Evolutionary conservation across 129 eudicot genomes (phyloP).

Genomic region (Chrysanthemum makinoi): DNA sequence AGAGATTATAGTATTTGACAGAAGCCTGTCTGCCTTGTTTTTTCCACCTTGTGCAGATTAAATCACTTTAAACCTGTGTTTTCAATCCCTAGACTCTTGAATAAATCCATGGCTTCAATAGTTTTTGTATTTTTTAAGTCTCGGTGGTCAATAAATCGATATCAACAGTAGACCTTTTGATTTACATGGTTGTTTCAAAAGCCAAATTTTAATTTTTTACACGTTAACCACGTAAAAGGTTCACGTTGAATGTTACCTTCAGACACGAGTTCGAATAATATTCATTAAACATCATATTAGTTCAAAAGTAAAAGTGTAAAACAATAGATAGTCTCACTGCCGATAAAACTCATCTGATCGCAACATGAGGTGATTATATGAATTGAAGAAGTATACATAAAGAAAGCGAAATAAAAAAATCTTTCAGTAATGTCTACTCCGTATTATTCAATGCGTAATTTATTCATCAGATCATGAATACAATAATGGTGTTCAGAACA

Average conservation of each 20-base stretch:
- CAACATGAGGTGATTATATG: no score
- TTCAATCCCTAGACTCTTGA: neutral
- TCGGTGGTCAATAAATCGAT: no score
- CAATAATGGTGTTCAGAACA: neutral
- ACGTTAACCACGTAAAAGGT: no score
- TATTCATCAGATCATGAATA: slow-evolving; percentile 8
- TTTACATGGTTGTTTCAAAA: no score
- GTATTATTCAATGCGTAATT: neutral
- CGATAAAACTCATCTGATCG: neutral
- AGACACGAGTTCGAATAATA: no score
- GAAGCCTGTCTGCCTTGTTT: neutral
- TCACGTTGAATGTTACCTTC: no score
- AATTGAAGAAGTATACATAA: neutral
- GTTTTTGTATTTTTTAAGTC: no score
- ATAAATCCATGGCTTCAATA: no score
- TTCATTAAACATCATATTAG: neutral
- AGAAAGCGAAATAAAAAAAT: neutral
- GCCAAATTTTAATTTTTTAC: no score
- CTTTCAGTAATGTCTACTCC: neutral
- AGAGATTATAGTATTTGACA: no score
- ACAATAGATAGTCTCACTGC: neutral
- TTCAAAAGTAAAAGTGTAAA: neutral
- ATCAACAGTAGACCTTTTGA: no score
- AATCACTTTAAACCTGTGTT: neutral
- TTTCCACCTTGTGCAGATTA: neutral